Percentiles rank a stretch among this genome's conserved stretches.
Evolutionary conservation across 2,329 filamentous ascomycete species (phyloP).

Genomic region (Zymoseptoria passerinii): DNA sequence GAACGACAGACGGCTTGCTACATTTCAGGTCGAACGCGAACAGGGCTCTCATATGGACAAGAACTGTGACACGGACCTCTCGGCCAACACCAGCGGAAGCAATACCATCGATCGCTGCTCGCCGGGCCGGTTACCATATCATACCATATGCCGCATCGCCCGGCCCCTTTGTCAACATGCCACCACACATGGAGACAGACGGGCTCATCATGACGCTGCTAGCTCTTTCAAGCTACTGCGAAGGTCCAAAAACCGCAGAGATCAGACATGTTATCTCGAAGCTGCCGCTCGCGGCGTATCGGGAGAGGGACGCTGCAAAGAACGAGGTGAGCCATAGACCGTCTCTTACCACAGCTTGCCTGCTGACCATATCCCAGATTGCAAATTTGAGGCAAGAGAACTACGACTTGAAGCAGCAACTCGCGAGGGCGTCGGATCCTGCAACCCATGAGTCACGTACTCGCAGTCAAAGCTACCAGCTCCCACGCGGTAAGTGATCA

Average conservation of each 20-base stretch:
- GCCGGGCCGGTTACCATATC: neutral
- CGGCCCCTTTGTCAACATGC: neutral
- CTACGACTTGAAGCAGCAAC: slow-evolving; percentile 1
- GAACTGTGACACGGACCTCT: neutral
- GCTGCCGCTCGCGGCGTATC: slow-evolving; percentile 2
- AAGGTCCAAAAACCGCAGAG: slow-evolving; percentile 1
- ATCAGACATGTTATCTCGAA: neutral
- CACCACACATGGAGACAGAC: slow-evolving; percentile 3
- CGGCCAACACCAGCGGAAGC: neutral
- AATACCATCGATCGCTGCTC: too few species aligned
- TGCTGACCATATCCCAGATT: neutral
- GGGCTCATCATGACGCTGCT: slow-evolving; percentile 5
- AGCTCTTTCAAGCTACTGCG: slow-evolving; percentile 3
- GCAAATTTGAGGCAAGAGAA: slow-evolving; percentile 1
- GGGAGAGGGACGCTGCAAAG: slow-evolving; percentile 1
- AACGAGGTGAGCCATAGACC: neutral
- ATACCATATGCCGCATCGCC: neutral
- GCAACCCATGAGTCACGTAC: neutral
- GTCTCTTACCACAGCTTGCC: neutral
- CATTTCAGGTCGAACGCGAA: neutral
- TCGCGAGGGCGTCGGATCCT: neutral
- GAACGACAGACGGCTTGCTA: neutral
- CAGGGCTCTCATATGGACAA: neutral
- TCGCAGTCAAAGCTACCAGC: neutral
- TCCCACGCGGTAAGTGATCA: neutral